Conservation (phyloP, 164 flowering plant species). For the Hamamelis virginiana region DNA sequence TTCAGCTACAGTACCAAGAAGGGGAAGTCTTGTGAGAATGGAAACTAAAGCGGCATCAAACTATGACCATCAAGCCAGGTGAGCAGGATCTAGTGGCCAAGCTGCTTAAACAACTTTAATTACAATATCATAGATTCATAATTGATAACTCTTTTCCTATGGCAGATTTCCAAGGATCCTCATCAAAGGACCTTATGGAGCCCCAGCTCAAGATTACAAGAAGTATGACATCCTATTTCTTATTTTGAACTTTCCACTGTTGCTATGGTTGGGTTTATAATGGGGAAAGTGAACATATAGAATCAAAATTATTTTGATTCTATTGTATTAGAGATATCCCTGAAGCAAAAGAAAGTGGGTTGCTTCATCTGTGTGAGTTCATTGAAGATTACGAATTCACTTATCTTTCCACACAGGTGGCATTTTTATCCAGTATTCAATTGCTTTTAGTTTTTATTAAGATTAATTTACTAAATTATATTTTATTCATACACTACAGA, state of each 20-base stretch:
- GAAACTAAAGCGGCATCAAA: constrained; percentile 53
- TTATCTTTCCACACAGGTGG: constrained; percentile 96
- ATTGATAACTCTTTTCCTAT: constrained; percentile 5
- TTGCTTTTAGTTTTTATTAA: not conserved
- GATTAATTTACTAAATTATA: not conserved
- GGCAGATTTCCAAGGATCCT: constrained; percentile 67
- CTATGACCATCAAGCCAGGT: constrained; percentile 34
- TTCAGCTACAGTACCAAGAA: constrained; percentile 25
- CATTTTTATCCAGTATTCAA: constrained; percentile 6
- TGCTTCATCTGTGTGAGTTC: constrained; percentile 97
- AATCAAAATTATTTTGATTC: no score
- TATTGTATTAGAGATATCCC: constrained; percentile 98
- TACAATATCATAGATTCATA: no score
- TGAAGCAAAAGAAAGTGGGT: constrained; percentile 95
- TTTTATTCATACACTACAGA: constrained; percentile 37
- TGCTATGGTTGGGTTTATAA: no score
- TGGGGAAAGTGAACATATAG: no score
- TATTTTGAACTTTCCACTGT: no score
- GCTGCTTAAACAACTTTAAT: not conserved
- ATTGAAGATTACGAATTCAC: constrained; percentile 99
- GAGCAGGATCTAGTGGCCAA: constrained; percentile 14
- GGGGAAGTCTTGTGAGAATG: constrained; percentile 53
- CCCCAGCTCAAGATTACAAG: constrained; percentile 86
- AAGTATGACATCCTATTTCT: constrained; percentile 82
- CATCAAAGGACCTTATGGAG: constrained; percentile 91